These are phyloP conservation scores for Remersonia thermophila DNA, from an alignment of 2,329 filamentous ascomycete species.

Conservation along the genomic window DNA sequence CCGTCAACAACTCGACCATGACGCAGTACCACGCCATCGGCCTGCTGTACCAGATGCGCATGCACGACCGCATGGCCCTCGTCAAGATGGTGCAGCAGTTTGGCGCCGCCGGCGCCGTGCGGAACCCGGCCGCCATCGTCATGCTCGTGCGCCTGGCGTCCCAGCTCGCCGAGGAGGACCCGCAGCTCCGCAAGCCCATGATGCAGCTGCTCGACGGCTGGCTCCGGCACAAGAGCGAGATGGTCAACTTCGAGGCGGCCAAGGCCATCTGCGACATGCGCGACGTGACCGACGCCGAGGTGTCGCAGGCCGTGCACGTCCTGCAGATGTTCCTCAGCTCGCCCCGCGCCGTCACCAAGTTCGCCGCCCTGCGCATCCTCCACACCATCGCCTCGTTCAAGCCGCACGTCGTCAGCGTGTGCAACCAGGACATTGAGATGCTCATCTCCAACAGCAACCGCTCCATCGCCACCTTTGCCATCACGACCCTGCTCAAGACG, in stretches of 20 bases:
- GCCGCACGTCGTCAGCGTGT: conserved; percentile 78
- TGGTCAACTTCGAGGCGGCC: conserved; percentile 98
- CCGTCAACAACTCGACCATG: conserved; percentile 93
- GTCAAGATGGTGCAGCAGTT: conserved; percentile 99
- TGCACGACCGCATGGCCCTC: conserved; percentile 92
- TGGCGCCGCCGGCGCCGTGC: conserved; percentile 77
- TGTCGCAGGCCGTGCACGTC: conserved; percentile 84
- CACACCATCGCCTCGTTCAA: conserved; percentile 97
- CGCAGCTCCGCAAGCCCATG: conserved; percentile 84
- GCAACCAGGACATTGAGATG: conserved; percentile 94
- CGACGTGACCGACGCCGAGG: conserved; percentile 84
- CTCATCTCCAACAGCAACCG: conserved; percentile 95
- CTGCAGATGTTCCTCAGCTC: conserved; percentile 95
- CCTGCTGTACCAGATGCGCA: conserved; percentile 92
- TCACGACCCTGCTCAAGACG: conserved; percentile 94
- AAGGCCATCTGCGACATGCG: conserved; percentile 95
- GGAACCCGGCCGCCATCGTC: conserved; percentile 85
- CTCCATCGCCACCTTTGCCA: conserved; percentile 95
- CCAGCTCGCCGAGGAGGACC: conserved; percentile 88
- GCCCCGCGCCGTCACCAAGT: conserved; percentile 90
- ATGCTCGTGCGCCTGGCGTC: conserved; percentile 87
- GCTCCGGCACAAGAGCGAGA: conserved; percentile 96
- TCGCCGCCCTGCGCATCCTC: conserved; percentile 88
- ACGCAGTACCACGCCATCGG: conserved; percentile 98
- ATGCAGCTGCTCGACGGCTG: conserved; percentile 92